Evolutionary conservation across 1,139 yeast genomes (phyloP), one percentile per base, ranked within the genome.

Genomic region (Zhuliangozyma parablackwelliae): DNA sequence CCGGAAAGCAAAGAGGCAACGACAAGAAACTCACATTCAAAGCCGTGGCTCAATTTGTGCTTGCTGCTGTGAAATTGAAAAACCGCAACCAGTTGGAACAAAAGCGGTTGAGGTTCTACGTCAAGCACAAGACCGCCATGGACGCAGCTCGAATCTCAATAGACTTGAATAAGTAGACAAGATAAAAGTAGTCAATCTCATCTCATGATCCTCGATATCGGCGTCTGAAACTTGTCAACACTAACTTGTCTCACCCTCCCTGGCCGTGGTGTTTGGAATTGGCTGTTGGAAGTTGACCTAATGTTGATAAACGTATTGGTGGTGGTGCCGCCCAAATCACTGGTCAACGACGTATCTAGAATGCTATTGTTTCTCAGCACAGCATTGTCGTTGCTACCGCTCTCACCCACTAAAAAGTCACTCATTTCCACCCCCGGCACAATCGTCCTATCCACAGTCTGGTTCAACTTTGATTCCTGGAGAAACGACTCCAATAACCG

Each of bases 61-160:
- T 82, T 43, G 83, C 86, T 1, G 61, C 68, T 28, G 72, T 81
- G 7, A 60, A 80, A n/a, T n/a, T 26, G n/a, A 8, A 11, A 7
- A 26, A 26, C 12, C 10, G 28, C 7, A 23, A 23, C 24, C 24
- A 23, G 24, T 23, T 23, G 24, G 24, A 23, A 9, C 24, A 23
- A 6, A 23, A 23, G 10, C 24, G 24, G 24, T 7, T 23, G 24
- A 7, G 24, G 6, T 23, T 23, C 24, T 23, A 23, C 6, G 24
- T 23, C 24, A 23, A 23, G 24, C 24, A 23, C 24, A 23, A 23
- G 24, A 23, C 24, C 6, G 24, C 24, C 24, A 23, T 23, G 9
- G 24, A 23, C 6, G 24, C 24, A 7, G 24, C 24, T 9, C 7
- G 10, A 9, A 9, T 23, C 9, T 23, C 24, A 6, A 7, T 23